These are phyloP conservation scores for Didymella keratinophila DNA, from an alignment of 2,329 filamentous ascomycete species.

Conservation along the genomic window DNA sequence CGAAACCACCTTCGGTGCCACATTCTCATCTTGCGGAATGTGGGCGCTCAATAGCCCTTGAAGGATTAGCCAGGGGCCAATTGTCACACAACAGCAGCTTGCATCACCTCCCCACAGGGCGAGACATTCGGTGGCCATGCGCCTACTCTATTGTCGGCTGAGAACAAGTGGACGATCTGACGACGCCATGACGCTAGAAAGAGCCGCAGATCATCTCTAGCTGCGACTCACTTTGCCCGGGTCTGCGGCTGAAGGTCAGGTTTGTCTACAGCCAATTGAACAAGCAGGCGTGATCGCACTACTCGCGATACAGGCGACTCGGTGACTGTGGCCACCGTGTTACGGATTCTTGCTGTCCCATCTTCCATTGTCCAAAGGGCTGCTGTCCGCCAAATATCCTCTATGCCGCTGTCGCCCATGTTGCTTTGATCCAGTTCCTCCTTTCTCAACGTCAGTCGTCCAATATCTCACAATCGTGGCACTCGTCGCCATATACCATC, in stretches of 20 bases:
- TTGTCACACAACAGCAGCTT: slow-evolving; percentile 24
- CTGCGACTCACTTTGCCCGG: neutral
- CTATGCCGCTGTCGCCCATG: neutral
- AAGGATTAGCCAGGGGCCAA: slow-evolving; percentile 16
- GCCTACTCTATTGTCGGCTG: slow-evolving; percentile 7
- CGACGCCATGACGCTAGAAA: slow-evolving; percentile 5
- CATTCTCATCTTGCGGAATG: slow-evolving; percentile 19
- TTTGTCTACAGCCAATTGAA: neutral
- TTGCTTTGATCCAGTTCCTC: slow-evolving; percentile 1
- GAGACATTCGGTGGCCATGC: slow-evolving; percentile 16
- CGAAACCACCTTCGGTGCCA: slow-evolving; percentile 1
- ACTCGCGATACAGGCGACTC: slow-evolving; percentile 1
- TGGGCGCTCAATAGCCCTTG: slow-evolving; percentile 12
- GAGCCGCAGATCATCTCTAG: neutral
- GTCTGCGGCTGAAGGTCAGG: neutral
- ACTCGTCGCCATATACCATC: slow-evolving; percentile 5
- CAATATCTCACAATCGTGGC: slow-evolving; percentile 8
- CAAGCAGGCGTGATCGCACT: neutral
- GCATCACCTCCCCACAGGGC: slow-evolving; percentile 13
- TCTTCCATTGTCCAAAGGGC: neutral
- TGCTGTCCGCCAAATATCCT: neutral
- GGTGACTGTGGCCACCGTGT: slow-evolving; percentile 10
- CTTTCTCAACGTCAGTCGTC: neutral
- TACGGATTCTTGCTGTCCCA: slow-evolving; percentile 4
- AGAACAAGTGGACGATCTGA: slow-evolving; percentile 10